A percentile compares a stretch with the other conserved stretches of the same genome.
Conservation (phyloP, 768 basidiomycete species). For the Podaxis mareebaensis region DNA sequence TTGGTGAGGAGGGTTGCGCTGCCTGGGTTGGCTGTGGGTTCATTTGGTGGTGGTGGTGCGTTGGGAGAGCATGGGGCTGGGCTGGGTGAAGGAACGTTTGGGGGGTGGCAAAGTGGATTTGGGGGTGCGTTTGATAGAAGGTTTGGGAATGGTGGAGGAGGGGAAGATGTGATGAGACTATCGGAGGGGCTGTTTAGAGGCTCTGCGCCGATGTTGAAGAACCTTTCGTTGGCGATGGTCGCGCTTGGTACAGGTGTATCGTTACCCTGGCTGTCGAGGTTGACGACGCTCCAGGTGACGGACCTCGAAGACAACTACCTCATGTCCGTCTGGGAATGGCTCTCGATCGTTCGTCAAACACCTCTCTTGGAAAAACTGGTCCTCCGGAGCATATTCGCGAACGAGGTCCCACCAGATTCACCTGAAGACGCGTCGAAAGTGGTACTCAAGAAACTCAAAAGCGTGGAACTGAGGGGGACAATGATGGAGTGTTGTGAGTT, state of each 20-base stretch:
- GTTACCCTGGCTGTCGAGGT: slow-evolving; percentile 1
- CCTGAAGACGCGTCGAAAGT: slow-evolving; percentile 3
- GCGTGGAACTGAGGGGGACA: slow-evolving; percentile 1
- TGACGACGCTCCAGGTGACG: slow-evolving; percentile 11
- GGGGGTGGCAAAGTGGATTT: too few species aligned
- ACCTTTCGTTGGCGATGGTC: slow-evolving; percentile 11
- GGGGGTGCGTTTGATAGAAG: too few species aligned
- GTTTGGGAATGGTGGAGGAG: not conserved
- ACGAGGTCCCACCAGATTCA: not conserved
- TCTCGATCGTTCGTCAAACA: slow-evolving; percentile 9
- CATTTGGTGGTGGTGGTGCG: too few species aligned
- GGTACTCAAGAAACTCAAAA: slow-evolving; percentile 5
- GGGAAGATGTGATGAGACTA: not conserved
- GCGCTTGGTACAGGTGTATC: not conserved
- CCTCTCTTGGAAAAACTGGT: not conserved
- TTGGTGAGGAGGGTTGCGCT: slow-evolving; percentile 1
- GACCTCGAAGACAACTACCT: slow-evolving; percentile 8
- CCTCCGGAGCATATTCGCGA: slow-evolving; percentile 1
- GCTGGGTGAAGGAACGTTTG: too few species aligned
- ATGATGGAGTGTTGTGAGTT: slow-evolving; percentile 14
- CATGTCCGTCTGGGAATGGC: slow-evolving; percentile 10
- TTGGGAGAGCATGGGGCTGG: too few species aligned
- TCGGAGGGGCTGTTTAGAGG: slow-evolving; percentile 6
- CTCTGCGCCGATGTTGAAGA: not conserved
- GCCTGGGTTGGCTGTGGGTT: not conserved